These are phyloP conservation scores for Cicer arietinum DNA, from an alignment of 306 rosid species.

Conservation along the genomic window DNA sequence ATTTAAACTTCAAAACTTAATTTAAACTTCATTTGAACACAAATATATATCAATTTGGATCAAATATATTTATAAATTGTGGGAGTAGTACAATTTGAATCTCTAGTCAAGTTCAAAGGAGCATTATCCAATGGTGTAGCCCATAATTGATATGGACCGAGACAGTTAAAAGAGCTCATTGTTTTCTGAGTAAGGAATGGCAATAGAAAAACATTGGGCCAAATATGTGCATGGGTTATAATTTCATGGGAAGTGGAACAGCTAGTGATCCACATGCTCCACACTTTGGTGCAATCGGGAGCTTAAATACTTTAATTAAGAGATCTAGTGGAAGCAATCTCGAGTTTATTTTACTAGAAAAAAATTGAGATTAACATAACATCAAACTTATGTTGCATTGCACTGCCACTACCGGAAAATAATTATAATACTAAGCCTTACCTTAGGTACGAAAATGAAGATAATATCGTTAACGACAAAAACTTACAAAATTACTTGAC, in stretches of 20 bases:
- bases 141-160: too few relatives aligned
- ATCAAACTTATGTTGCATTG: constrained; percentile 39
- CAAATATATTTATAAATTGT: too few relatives aligned
- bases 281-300: constrained; percentile 41
- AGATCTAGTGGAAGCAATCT: constrained; percentile 32
- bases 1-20: not conserved
- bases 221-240: not conserved
- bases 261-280: constrained; percentile 45
- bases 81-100: too few relatives aligned
- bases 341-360: constrained; percentile 23
- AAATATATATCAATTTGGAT: too few relatives aligned
- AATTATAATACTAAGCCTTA: constrained; percentile 27
- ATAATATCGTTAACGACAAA: constrained; percentile 33
- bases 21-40: not conserved
- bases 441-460: constrained; percentile 19
- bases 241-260: constrained; percentile 41
- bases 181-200: too few relatives aligned
- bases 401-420: too few relatives aligned
- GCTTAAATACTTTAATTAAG: constrained; percentile 33
- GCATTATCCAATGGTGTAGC: too few relatives aligned
- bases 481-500: constrained; percentile 8
- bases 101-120: too few relatives aligned
- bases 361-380: constrained; percentile 28
- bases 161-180: too few relatives aligned
- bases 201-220: too few relatives aligned